A percentile compares a stretch with the other conserved stretches of the same genome.
Conservation (phyloP, 192 early-diverging fungal genomes). For the Entomortierella parvispora region DNA sequence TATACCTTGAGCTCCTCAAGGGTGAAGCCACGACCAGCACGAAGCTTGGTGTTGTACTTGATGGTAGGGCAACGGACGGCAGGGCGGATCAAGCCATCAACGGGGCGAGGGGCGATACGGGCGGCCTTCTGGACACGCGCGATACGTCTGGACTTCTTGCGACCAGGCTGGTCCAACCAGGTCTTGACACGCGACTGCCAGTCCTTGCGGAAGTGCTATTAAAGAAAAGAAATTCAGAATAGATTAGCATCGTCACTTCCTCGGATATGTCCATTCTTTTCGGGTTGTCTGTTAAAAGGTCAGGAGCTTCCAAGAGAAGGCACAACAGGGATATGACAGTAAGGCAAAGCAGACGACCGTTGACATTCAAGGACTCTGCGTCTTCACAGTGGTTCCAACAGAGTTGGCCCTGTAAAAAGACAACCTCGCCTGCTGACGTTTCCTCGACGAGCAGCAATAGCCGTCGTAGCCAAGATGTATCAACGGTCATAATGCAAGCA, state of each 20-base stretch:
- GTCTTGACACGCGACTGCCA: slow-evolving; percentile 97
- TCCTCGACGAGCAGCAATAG: too few relatives aligned
- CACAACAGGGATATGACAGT: too few relatives aligned
- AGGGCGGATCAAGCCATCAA: slow-evolving; percentile 95
- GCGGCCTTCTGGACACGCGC: slow-evolving; percentile 95
- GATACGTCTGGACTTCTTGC: slow-evolving; percentile 91
- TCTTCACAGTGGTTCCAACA: too few relatives aligned
- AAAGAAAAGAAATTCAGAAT: neutral
- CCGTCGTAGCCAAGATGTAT: too few relatives aligned
- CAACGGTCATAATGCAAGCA: neutral
- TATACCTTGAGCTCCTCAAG: slow-evolving; percentile 96
- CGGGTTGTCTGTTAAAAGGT: too few relatives aligned
- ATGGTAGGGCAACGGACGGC: slow-evolving; percentile 96
- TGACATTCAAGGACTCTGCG: too few relatives aligned
- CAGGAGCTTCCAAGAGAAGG: too few relatives aligned
- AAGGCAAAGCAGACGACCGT: too few relatives aligned
- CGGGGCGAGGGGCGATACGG: slow-evolving; percentile 94
- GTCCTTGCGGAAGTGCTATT: slow-evolving; percentile 95
- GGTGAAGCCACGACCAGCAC: slow-evolving; percentile 97
- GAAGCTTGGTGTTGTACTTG: slow-evolving; percentile 98
- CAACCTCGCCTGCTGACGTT: too few relatives aligned
- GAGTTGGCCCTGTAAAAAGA: too few relatives aligned
- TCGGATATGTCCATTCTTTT: too few relatives aligned
- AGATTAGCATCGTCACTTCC: neutral
- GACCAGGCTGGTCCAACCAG: slow-evolving; percentile 98